Base-by-base conservation (phyloP, 768 basidiomycete species). In the Astraeus odoratus region DNA sequence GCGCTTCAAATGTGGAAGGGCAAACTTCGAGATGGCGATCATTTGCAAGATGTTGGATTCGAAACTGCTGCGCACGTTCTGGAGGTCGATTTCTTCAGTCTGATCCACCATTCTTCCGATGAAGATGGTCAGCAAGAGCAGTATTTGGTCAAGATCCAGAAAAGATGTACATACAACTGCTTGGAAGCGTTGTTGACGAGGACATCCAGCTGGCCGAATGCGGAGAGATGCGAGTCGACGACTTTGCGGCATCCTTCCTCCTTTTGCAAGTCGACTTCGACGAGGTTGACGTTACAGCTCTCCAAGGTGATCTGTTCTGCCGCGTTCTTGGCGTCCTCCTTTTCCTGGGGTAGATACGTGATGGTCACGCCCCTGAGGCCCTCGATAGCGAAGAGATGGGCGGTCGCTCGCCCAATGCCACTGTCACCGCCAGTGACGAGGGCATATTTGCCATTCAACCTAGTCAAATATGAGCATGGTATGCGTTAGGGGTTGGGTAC, bases 111-210 rank as follows among this genome's bases (percentile, higher is more conserved):
- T 71, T 41, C 69, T 72, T 50, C 15, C 29, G 26, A 58, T 50
- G 22, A 37, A 23, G n/a, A 42, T 10, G 10, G 3, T 8, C 2
- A 18, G 34, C 4, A 13, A 5, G 5, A 23, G 36, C 22, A 23
- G 2, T 12, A n/a, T 23, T 22, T 38, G 18, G 9, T 3, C 20
- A 35, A 19, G 34, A 34, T 6, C 4, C 13, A 20, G 20, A 51
- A 27, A 19, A 26, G 18, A 33, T 13, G 13, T 16, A 38, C 46
- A 41, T 16, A 43, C 37, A 66, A 62, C 50, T 74, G 71, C 53
- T 78, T 76, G 33, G 68, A 70, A 16, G 77, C 78, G 57, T 81
- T 80, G 60, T 80, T 80, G 44, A 83, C 76, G 38, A 81, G 65
- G 39, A 82, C 67, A 55, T 82, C 74, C 22, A 80, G 56, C 43